Evolutionary conservation across 2,329 filamentous ascomycete species (phyloP), one percentile per base, ranked within the genome.

Genomic region (Thielaviopsis populi): DNA sequence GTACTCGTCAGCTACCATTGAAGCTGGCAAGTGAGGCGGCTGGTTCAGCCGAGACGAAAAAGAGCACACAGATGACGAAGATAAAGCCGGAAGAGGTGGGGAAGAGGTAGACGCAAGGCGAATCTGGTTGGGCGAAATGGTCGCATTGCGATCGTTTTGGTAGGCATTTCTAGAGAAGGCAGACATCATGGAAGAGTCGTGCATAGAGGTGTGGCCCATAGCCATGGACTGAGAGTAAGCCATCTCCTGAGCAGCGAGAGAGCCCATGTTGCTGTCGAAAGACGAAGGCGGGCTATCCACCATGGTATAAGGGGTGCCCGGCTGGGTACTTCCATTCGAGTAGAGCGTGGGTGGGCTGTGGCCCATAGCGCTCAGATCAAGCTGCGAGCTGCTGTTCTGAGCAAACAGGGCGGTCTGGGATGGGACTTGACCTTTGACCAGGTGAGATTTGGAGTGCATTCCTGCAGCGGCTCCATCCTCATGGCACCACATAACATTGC

Each of bases 221-320:
- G 22, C 43, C 11, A 48, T 41, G 11, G 56, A 37, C n/a, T 60
- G 62, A 24, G 48, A 41, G 43, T 60, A 64, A 6, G 56, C 10
- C 42, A 64, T 50, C 13, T 46, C 30, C 10, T 41, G 62, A n/a
- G 42, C 19, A 15, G 56, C 13, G 11, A 60, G 22, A 30, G n/a
- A 27, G 17, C 50, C 62, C 62, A 64, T 54, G 8, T 41, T 53
- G 37, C 62, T 46, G 43, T 64, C 62, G 24, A 53, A 54, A 27
- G 56, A 64, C 13, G 62, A 64, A 19, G 42, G n/a, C 7, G 62
- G 56, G 37, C 56, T 64, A 42, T 41, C 43, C 19, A 59, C 33
- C 30, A 50, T 42, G 22, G 42, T 53, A 24, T 54, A 63, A 19
- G 61, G 50, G 19, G 61, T 58, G 17, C 22, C 50, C 3, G 48